A percentile compares a stretch with the other conserved stretches of the same genome.
Conservation (phyloP, 805 yeast genomes). For the Nakazawaea wyomingensis region DNA sequence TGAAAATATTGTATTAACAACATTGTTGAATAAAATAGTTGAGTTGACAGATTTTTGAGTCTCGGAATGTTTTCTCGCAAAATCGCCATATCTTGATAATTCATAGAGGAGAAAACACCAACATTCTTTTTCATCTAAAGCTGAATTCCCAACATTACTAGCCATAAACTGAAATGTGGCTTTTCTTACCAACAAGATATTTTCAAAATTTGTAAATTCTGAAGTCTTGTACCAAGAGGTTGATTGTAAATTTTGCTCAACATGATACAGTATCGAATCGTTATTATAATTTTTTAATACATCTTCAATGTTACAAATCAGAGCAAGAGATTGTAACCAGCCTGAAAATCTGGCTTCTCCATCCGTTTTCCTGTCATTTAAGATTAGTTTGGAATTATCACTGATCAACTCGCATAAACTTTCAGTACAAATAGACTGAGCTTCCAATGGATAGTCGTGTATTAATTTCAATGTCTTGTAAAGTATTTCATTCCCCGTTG, state of each 20-base stretch:
- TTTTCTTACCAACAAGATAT: conserved; percentile 37
- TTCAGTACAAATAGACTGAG: conserved; percentile 17
- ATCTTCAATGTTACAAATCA: conserved; percentile 18
- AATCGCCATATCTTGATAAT: conserved; percentile 34
- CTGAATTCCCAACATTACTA: not conserved
- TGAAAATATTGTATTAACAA: conserved; percentile 23
- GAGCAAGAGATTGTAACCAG: conserved; percentile 14
- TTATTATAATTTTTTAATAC: conserved; percentile 16
- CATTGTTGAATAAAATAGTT: conserved; percentile 37
- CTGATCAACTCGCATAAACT: conserved; percentile 19
- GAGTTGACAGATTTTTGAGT: conserved; percentile 49
- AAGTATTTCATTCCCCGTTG: conserved; percentile 38
- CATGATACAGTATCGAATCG: not conserved
- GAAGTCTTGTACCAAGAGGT: conserved; percentile 33
- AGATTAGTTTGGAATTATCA: conserved; percentile 1
- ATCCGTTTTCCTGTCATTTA: not conserved
- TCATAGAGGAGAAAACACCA: conserved; percentile 30
- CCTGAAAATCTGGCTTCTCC: conserved; percentile 16
- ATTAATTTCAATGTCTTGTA: conserved; percentile 48
- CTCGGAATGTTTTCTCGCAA: conserved; percentile 32
- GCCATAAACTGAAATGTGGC: conserved; percentile 29
- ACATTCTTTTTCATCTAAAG: not conserved
- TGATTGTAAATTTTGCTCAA: conserved; percentile 15
- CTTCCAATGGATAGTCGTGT: conserved; percentile 28
- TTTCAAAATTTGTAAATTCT: conserved; percentile 35